Base-by-base conservation (phyloP, 129 eudicot genomes). In the Pseudognaphalium luteoalbum region DNA sequence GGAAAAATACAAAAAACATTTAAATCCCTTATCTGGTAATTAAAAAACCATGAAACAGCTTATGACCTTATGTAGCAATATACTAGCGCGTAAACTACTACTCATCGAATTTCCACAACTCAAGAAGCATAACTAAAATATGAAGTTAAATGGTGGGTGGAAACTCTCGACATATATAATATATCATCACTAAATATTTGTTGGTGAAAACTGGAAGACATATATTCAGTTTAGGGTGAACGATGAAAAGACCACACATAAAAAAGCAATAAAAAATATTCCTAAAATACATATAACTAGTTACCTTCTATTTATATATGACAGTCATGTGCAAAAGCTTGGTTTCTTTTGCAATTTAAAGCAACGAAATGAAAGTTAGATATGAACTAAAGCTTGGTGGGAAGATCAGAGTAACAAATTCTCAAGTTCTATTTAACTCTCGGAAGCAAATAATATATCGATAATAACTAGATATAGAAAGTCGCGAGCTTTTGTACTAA, bases 41-140 rank as follows among this genome's bases (percentile, higher is more conserved):
- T 70, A 3, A 44, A 42, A 5, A 42, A n/a, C 37, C 6, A 44
- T 22, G 35, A 69, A 42, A 41, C 7, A 69, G 1, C 59, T 69
- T 44, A 70, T 42, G 39, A 69, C 1, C 59, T 69, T 44, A 70
- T 42, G 39, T 47, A 44, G 74, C 60, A 25, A 20, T 14, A 29
- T 10, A 10, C 61, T 74, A 41, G 59, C 22, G 29, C 39, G 20
- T 28, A 39, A 62, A 25, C 19, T 41, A 47, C 42, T 37, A 7
- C 42, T 37, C 42, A 12, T 25, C 63, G 32, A 34, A 61, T 15
- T 61, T 74, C n/a, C 71, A 62, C 58, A 75, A 75, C 42, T 28
- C 28, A 63, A 30, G 22, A 15, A 44, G 29, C 47, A 25, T 22
- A 47, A 6, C 28, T 44, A 69, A 44, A 29, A 22, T 33, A 69